A percentile compares a stretch with the other conserved stretches of the same genome.
Conservation (phyloP, 257 asterid genomes). For the Oldenlandia corymbosa region DNA sequence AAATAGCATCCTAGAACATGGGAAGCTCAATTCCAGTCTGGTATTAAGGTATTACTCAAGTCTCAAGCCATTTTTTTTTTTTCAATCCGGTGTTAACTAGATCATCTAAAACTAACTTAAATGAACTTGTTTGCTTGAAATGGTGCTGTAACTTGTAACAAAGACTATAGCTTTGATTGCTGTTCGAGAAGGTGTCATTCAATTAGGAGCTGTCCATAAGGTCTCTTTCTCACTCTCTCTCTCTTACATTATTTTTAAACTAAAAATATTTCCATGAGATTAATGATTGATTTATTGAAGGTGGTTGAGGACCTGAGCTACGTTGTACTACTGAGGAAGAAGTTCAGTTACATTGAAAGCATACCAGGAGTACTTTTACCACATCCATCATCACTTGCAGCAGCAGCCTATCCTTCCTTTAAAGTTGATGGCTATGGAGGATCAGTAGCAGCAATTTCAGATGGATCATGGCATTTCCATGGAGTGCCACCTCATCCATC, state of each 20-base stretch:
- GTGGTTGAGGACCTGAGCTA: constrained; percentile 90
- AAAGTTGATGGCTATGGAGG: constrained; percentile 38
- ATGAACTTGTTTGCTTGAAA: neutral
- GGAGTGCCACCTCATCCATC: constrained; percentile 24
- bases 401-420: constrained; percentile 45
- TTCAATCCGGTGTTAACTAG: neutral
- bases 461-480: constrained; percentile 54
- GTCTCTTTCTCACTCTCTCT: constrained; percentile 28
- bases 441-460: constrained; percentile 27
- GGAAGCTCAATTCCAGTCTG: constrained; percentile 98
- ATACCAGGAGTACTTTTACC: constrained; percentile 92
- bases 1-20: constrained; percentile 97
- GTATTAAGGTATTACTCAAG: constrained; percentile 58
- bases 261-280: neutral
- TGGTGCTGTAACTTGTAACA: neutral
- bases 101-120: neutral
- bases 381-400: constrained; percentile 80
- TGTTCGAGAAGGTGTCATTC: constrained; percentile 97
- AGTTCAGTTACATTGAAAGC: constrained; percentile 85
- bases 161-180: constrained; percentile 98
- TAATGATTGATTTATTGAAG: constrained; percentile 23
- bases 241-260: too few species aligned
- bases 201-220: constrained; percentile 88
- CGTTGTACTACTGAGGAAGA: constrained; percentile 83
- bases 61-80: neutral